Percentiles rank a stretch among this genome's conserved stretches.
phyloP scores from a whole-genome alignment of 306 rosid species.

The Cucumis cinereus region DNA sequence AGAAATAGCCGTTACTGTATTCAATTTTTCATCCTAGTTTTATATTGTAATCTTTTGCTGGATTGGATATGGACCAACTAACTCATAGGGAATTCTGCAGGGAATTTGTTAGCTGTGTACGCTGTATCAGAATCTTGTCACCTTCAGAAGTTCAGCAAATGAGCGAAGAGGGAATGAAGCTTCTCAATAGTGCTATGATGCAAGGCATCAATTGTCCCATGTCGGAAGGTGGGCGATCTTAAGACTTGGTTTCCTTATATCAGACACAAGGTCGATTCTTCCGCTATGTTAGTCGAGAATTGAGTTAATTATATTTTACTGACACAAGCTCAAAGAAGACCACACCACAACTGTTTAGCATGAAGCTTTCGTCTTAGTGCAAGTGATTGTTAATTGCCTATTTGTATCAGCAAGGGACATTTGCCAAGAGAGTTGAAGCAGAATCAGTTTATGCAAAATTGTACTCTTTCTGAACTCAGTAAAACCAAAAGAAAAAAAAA shows the following conservation, averaged over 20 bases:
- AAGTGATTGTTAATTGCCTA: not conserved
- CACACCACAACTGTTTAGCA: not conserved
- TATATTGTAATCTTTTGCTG: not conserved
- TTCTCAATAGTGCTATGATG: conserved; percentile 74
- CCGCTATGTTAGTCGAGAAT: not conserved
- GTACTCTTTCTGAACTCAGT: not conserved
- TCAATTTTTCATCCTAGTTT: not conserved
- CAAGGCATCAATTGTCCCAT: conserved; percentile 48
- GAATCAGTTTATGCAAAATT: not conserved
- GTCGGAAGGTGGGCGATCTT: conserved; percentile 18
- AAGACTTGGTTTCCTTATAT: not conserved
- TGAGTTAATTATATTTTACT: not conserved
- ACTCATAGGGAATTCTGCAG: conserved; percentile 23
- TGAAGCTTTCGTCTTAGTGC: not conserved
- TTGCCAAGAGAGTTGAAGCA: conserved; percentile 1
- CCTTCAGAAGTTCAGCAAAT: conserved; percentile 85
- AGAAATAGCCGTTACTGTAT: not conserved
- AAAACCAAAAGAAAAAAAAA: not conserved
- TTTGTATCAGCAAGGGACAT: not conserved
- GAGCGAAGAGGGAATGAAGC: conserved; percentile 98
- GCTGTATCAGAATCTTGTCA: conserved; percentile 76
- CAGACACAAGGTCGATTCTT: not conserved
- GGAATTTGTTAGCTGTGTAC: conserved; percentile 82
- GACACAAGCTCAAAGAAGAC: not conserved
- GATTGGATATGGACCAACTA: not conserved